Evolutionary conservation across 331 rosid genomes (phyloP).

Genomic region (Saraca asoca): DNA sequence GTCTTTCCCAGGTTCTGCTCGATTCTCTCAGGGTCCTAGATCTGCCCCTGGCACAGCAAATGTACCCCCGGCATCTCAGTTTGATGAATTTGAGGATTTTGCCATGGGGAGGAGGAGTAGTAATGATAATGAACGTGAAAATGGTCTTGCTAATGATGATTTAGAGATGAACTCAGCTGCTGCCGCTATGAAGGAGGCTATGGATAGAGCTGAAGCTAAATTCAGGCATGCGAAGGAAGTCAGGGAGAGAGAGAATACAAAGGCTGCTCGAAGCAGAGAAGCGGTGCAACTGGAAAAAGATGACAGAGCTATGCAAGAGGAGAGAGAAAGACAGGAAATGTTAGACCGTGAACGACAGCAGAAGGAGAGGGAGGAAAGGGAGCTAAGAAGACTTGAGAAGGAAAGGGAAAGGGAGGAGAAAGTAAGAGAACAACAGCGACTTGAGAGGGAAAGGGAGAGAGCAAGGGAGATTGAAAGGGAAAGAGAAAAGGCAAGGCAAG

Average conservation of each 20-base stretch:
- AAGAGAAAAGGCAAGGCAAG: constrained; percentile 77
- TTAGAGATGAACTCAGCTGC: constrained; percentile 88
- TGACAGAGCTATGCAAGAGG: constrained; percentile 58
- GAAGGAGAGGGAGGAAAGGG: constrained; percentile 68
- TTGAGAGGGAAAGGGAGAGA: constrained; percentile 64
- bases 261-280: constrained; percentile 74
- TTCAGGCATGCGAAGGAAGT: constrained; percentile 90
- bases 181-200: constrained; percentile 97
- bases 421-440: constrained; percentile 66
- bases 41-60: constrained; percentile 54
- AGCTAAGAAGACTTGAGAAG: constrained; percentile 61
- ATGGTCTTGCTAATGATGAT: constrained; percentile 72
- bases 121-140: constrained; percentile 58
- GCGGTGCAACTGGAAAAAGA: constrained; percentile 64
- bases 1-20: constrained; percentile 57
- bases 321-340: constrained; percentile 65
- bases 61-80: constrained; percentile 52
- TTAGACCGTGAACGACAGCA: constrained; percentile 67
- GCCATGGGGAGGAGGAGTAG: constrained; percentile 55
- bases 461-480: constrained; percentile 61
- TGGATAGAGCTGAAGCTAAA: constrained; percentile 96
- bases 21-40: constrained; percentile 54
- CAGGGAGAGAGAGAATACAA: constrained; percentile 85
- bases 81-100: constrained; percentile 79
- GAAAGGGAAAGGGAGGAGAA: constrained; percentile 76